A percentile compares a stretch with the other conserved stretches of the same genome.
Evolutionary conservation across 495 filamentous ascomycete species (phyloP).

Genomic region (Hypoxylon lienhwacheense): DNA sequence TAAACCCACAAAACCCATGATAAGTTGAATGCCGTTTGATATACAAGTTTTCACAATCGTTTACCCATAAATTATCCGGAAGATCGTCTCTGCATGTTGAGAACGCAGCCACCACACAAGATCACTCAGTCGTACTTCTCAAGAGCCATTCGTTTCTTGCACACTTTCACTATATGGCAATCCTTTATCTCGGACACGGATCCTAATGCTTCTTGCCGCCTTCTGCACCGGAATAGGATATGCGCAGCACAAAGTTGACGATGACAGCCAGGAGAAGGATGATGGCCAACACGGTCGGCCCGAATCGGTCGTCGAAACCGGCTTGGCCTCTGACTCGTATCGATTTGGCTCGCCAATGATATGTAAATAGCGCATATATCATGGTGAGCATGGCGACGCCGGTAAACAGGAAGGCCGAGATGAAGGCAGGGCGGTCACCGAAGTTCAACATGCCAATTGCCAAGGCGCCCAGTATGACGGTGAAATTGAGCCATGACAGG

Average conservation of each 20-base stretch:
- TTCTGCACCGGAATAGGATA: conserved; percentile 56
- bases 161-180: background rate
- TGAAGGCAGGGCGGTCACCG: conserved; percentile 87
- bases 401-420: conserved; percentile 91
- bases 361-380: conserved; percentile 92
- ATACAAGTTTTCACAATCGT: conserved; percentile 21
- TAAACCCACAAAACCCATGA: conserved; percentile 17
- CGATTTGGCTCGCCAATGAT: conserved; percentile 94
- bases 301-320: conserved; percentile 93
- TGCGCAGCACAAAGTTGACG: conserved; percentile 89
- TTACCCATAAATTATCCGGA: background rate
- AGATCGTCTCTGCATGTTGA: background rate
- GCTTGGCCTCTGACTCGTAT: conserved; percentile 89
- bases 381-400: conserved; percentile 92
- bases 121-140: background rate
- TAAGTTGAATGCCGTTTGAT: conserved; percentile 20
- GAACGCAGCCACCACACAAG: background rate
- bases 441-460: conserved; percentile 98
- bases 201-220: conserved; percentile 39
- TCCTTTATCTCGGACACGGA: background rate
- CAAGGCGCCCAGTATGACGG: conserved; percentile 93
- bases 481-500: conserved; percentile 99
- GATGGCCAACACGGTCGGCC: conserved; percentile 85
- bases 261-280: conserved; percentile 82
- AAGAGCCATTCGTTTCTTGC: background rate